Percentiles rank a stretch among this genome's conserved stretches.
Evolutionary conservation across 2,329 filamentous ascomycete genomes (phyloP).

Genomic region (Diaporthe australafricana): DNA sequence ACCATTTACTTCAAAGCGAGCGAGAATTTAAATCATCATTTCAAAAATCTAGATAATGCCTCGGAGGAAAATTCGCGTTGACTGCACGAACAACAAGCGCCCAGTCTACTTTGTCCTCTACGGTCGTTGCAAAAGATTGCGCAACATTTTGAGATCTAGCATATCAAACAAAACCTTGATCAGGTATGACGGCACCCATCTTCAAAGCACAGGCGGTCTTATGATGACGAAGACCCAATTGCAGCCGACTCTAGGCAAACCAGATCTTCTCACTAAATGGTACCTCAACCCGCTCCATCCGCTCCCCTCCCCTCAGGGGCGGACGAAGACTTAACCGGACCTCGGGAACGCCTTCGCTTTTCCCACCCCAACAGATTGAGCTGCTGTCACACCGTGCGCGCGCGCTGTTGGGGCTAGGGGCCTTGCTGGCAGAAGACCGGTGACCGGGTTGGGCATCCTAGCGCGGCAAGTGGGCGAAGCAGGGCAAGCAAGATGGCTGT

Average conservation of each 20-base stretch:
- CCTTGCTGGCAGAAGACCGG: neutral
- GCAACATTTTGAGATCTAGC: no score
- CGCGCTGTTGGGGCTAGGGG: neutral
- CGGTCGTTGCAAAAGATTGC: neutral
- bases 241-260: no score
- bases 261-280: no score
- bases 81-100: neutral
- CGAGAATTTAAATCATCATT: neutral
- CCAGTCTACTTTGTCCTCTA: neutral
- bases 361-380: neutral
- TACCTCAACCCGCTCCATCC: no score
- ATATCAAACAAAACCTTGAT: no score
- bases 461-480: neutral
- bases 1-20: conserved; percentile 18
- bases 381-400: conserved; percentile 8
- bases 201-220: no score
- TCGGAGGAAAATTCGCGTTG: neutral
- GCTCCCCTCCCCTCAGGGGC: no score
- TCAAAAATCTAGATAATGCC: neutral
- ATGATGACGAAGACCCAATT: no score
- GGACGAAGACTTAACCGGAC: neutral
- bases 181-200: no score
- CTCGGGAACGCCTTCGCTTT: no score
- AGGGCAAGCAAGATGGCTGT: no score
- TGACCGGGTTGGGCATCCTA: neutral